These are phyloP conservation scores for Hirschfeldia incana DNA, from an alignment of 345 rosid genomes.

Conservation along the genomic window DNA sequence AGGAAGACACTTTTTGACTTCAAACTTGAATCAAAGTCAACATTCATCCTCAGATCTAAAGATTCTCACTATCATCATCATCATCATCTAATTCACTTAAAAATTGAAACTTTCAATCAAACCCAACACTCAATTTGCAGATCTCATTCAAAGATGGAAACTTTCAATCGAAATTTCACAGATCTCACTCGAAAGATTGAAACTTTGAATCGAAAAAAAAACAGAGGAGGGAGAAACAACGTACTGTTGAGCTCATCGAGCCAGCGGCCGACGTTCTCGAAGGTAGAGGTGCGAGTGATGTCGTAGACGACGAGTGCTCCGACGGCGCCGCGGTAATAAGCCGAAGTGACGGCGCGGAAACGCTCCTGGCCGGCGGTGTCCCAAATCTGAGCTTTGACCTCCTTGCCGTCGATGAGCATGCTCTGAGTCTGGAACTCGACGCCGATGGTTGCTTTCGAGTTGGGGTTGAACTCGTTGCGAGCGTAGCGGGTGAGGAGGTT, in stretches of 20 bases:
- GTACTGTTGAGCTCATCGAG: slow-evolving; percentile 83
- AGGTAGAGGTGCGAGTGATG: slow-evolving; percentile 69
- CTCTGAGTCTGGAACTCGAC: slow-evolving; percentile 94
- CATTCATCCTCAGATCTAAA: slow-evolving; percentile 24
- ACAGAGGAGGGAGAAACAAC: not conserved
- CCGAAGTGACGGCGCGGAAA: slow-evolving; percentile 92
- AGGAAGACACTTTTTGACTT: not conserved
- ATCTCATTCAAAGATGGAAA: slow-evolving; percentile 12
- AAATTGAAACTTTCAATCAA: not conserved
- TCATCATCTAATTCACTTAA: slow-evolving; percentile 7
- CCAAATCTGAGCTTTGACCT: slow-evolving; percentile 98
- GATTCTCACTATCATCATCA: not conserved
- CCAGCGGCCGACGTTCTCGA: slow-evolving; percentile 82
- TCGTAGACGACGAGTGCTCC: slow-evolving; percentile 88
- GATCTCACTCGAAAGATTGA: slow-evolving; percentile 11
- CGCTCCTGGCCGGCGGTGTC: slow-evolving; percentile 97
- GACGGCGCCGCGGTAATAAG: slow-evolving; percentile 94
- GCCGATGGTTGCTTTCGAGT: slow-evolving; percentile 93
- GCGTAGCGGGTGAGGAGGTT: slow-evolving; percentile 91
- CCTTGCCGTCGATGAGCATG: slow-evolving; percentile 82
- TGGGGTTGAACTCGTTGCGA: slow-evolving; percentile 82
- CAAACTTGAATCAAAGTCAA: not conserved
- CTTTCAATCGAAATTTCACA: not conserved
- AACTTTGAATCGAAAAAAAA: not conserved
- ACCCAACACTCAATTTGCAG: not conserved